These are phyloP conservation scores for Aspergillus panamensis DNA, from an alignment of 495 filamentous ascomycete genomes.

Conservation along the genomic window DNA sequence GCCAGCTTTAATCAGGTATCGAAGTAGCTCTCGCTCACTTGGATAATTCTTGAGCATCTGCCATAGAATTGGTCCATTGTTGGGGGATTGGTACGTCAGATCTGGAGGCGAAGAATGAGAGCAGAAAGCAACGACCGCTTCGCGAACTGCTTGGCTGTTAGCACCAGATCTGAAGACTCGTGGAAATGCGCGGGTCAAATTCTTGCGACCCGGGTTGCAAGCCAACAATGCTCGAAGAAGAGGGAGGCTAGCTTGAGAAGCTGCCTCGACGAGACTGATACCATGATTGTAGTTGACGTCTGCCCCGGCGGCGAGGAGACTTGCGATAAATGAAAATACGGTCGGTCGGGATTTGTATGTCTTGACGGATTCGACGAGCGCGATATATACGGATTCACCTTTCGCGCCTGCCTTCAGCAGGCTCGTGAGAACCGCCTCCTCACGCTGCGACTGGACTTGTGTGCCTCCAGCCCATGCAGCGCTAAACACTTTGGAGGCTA, in stretches of 20 bases:
- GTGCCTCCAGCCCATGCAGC: slow-evolving; percentile 7
- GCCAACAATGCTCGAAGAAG: slow-evolving; percentile 8
- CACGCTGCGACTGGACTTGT: slow-evolving; percentile 11
- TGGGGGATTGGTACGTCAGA: slow-evolving; percentile 4
- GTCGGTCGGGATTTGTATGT: neutral
- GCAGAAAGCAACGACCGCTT: slow-evolving; percentile 11
- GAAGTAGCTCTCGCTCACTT: slow-evolving; percentile 6
- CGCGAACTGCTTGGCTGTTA: slow-evolving; percentile 1
- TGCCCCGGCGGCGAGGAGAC: slow-evolving; percentile 10
- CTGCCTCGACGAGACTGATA: slow-evolving; percentile 6
- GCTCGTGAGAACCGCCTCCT: slow-evolving; percentile 11
- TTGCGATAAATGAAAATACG: slow-evolving; percentile 4
- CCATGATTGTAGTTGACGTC: slow-evolving; percentile 14
- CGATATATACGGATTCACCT: slow-evolving; percentile 6
- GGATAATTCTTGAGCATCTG: slow-evolving; percentile 7
- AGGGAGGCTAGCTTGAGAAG: neutral
- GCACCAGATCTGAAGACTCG: slow-evolving; percentile 5
- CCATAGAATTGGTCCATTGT: slow-evolving; percentile 4
- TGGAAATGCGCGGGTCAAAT: slow-evolving; percentile 8
- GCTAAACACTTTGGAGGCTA: slow-evolving; percentile 5
- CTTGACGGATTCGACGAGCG: slow-evolving; percentile 12
- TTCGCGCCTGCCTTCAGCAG: slow-evolving; percentile 2
- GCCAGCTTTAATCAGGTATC: slow-evolving; percentile 7
- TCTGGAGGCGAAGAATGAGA: slow-evolving; percentile 9
- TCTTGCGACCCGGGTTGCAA: neutral